Evolutionary conservation across 768 basidiomycete species (phyloP).

Genomic region (Naematelia aurantialba): DNA sequence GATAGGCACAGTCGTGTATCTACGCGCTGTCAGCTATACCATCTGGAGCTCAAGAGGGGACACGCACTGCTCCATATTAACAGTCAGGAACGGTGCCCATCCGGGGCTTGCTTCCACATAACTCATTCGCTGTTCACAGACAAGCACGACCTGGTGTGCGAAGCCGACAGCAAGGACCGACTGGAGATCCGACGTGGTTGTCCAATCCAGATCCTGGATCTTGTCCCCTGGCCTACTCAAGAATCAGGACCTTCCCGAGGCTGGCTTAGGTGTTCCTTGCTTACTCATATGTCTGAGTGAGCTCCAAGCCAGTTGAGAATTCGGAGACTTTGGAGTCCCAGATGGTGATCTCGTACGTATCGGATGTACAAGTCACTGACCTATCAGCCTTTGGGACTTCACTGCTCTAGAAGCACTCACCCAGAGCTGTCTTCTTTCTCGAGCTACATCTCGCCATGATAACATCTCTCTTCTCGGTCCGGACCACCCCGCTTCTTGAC

Average conservation of each 20-base stretch:
- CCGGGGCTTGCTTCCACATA: conserved; percentile 79
- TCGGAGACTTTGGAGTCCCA: conserved; percentile 96
- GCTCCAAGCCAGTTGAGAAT: conserved; percentile 86
- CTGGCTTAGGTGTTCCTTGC: conserved; percentile 17
- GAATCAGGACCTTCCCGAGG: background rate
- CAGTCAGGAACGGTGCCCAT: conserved; percentile 57
- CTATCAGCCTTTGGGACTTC: background rate
- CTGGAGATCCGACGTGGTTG: conserved; percentile 79
- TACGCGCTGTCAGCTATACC: conserved; percentile 42
- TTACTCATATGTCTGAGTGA: conserved; percentile 62
- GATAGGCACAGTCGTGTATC: conserved; percentile 73
- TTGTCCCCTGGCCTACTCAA: conserved; percentile 24
- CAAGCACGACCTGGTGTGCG: conserved; percentile 68
- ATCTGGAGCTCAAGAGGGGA: background rate
- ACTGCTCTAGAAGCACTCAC: conserved; percentile 53
- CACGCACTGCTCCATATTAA: conserved; percentile 69
- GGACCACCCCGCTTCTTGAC: conserved; percentile 55
- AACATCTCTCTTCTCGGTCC: conserved; percentile 65
- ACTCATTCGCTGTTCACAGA: conserved; percentile 89
- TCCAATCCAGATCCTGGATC: conserved; percentile 85
- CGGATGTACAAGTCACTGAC: background rate
- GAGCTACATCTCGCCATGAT: conserved; percentile 78
- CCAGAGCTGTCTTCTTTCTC: conserved; percentile 82
- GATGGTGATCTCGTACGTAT: conserved; percentile 66
- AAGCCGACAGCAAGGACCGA: conserved; percentile 91